Evolutionary conservation across 2,329 filamentous ascomycete species (phyloP), one percentile per base, ranked within the genome.

Genomic region (Cordyceps cateniannulata): DNA sequence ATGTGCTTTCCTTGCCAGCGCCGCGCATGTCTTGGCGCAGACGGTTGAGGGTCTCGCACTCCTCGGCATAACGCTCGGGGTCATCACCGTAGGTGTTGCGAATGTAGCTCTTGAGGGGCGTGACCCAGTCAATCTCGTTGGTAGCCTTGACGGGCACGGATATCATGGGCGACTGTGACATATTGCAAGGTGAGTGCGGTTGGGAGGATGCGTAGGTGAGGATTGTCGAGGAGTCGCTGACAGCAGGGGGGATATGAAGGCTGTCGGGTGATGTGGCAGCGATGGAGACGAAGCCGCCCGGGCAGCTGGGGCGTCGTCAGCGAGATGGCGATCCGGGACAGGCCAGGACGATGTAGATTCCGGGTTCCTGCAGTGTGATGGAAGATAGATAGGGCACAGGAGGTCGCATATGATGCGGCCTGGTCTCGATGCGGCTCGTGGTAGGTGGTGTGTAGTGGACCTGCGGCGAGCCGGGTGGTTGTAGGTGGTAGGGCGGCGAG

Each of bases 21-120:
- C 96, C 95, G 71, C 96, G 86, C 91, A 99, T 97, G 72, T 99
- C 96, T 84, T 99, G 96, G 69, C 95, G 87, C 76, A 99, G 79
- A 49, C 95, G 87, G 77, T 98, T 96, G 74, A 99, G 85, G 42
- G 92, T 96, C 47, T 86, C 87, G 79, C 95, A 98, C 82, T 99
- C 95, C 75, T 98, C 92, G 58, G 87, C 85, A 79, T 99, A 99
- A 68, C 91, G 86, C 74, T 99, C 95, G 29, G 95, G 93, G 72
- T 98, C 93, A 76, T 99, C 95, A 73, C 93, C 93, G 73, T 99
- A 97, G 25, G 89, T 96, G 68, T 92, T 84, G 66, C 92, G 85
- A 69, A 99, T 99, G 79, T 98, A 97, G 65, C 83, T 81, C 79
- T 98, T 98, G 67, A 99, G 82, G 52, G 95, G 95, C 52, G 84